Evolutionary conservation across 2,329 filamentous ascomycete genomes (phyloP).

Genomic region (Aulographum hederae): DNA sequence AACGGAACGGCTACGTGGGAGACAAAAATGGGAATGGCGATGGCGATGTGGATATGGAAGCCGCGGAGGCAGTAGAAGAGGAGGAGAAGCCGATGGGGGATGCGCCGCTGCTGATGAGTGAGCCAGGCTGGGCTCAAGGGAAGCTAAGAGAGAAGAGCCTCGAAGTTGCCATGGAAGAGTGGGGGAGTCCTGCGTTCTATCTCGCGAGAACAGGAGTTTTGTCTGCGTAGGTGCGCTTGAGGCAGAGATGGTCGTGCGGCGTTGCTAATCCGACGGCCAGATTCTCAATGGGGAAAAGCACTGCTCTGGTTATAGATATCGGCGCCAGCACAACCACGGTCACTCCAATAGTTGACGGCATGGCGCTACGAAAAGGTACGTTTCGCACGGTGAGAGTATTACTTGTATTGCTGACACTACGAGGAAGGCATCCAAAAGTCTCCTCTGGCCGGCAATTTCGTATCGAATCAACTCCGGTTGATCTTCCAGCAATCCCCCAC

Average conservation of each 20-base stretch:
- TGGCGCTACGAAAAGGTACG: slow-evolving; percentile 73
- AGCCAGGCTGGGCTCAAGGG: slow-evolving; percentile 76
- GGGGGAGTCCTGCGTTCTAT: slow-evolving; percentile 91
- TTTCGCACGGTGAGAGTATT: too few relatives aligned
- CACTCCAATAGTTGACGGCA: slow-evolving; percentile 82
- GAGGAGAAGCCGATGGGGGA: slow-evolving; percentile 63
- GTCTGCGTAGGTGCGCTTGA: slow-evolving; percentile 41
- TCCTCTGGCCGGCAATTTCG: slow-evolving; percentile 70
- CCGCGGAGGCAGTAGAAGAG: slow-evolving; percentile 39
- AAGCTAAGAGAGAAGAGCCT: slow-evolving; percentile 88
- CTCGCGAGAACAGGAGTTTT: slow-evolving; percentile 76
- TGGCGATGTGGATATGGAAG: slow-evolving; percentile 38
- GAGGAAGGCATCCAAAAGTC: slow-evolving; percentile 42
- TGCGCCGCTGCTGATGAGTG: slow-evolving; percentile 81
- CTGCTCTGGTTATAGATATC: slow-evolving; percentile 80
- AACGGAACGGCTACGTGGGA: too few relatives aligned
- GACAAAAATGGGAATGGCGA: slow-evolving; percentile 74
- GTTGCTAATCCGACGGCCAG: too few relatives aligned
- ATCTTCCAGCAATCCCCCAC: slow-evolving; percentile 52
- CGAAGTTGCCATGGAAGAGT: slow-evolving; percentile 92
- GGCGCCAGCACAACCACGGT: slow-evolving; percentile 79
- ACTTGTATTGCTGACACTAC: too few relatives aligned
- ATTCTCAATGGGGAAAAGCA: slow-evolving; percentile 88
- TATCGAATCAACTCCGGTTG: slow-evolving; percentile 71
- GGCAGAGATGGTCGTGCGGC: background rate